Base-by-base conservation (phyloP, 495 filamentous ascomycete genomes). In the Choiromyces venosus region DNA sequence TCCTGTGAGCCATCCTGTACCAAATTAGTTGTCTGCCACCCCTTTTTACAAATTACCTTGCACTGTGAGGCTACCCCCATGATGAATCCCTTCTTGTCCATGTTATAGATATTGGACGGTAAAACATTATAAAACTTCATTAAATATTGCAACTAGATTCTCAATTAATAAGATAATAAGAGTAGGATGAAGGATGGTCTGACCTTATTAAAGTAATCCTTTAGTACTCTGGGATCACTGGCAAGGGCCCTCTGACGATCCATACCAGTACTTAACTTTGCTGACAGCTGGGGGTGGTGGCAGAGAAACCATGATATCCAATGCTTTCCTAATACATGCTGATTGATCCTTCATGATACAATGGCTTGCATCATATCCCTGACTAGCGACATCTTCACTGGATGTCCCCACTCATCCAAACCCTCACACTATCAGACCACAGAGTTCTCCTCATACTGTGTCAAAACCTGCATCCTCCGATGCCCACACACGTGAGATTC, bases 11-110 rank as follows among this genome's bases (percentile, higher is more conserved):
- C n/a, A n/a, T 64, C 40, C 68, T 35, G 65, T 61, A 0, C 67
- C 70, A 9, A 33, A 70, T 18, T 39, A 52, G 35, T 19, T 38
- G 4, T 73, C 25, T 6, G 46, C 61, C 1, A 76, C 0, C 39
- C 70, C 5, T 42, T 61, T 38, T 39, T 39, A 35, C 69, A 68
- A 42, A 76, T 76, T 19, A 73, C 74, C 37, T 73, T 73, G 3
- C 38, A 37, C 7, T 38, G 46, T 21, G 39, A 65, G 25, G 67
- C 44, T 6, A 70, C 25, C 18, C 74, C 71, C 71, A 73, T 70
- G 52, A 73, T 73, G 35, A 73, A 66, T 0, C 71, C 74, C 29
- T 72, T 76, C 44, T 76, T 67, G 37, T 76, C 65, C 37, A 76
- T 67, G 35, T 73, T 76, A 25, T 76, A 76, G 2, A 65, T 73